Evolutionary conservation across 75 land plant genomes (phyloP), one percentile per base, ranked within the genome.

Genomic region (Gnetum montanum): DNA sequence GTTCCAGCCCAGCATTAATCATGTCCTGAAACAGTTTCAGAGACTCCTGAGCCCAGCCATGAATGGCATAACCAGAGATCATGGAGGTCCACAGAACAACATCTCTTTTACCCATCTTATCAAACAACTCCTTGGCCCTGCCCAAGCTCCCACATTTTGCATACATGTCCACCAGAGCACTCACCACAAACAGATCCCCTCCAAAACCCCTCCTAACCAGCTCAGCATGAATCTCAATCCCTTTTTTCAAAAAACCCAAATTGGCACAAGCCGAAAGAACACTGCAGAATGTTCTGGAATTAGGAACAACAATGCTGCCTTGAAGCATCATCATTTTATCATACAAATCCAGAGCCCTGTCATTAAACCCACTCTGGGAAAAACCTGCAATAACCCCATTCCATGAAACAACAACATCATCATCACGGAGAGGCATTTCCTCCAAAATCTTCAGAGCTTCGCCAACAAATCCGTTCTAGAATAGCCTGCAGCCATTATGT

Each of bases 401-500:
- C 31, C 31, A 24, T 23, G 57, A 11, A 12, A 24, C 19, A 26
- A 26, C 29, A 20, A 0, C 31, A n/a, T n/a, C n/a, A n/a, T n/a
- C n/a, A n/a, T n/a, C n/a, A 6, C 31, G 31, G 16, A 8, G 38
- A 10, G 25, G 56, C 56, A 54, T 54, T 28, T 33, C 44, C 16
- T 24, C 16, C 7, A 54, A 54, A 12, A 54, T 8, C 8, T 26
- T 26, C 56, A 28, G 8, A 7, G 56, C 56, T 8, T 54, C 0
- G 25, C n/a, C 26, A 28, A 24, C 10, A 11, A 6, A 0, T 37
- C 31, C 31, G 31, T 18, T 26, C 19, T 33, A n/a, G n/a, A n/a
- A 38, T 54, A 64, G 25, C 64, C 62, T 41, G 60, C 66, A 34
- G 57, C 33, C 67, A 65, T 62, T 2, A 41, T 66, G 46, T 31